Base-by-base conservation (phyloP, 2,329 filamentous ascomycete genomes). In the Fusarium incarnatum region DNA sequence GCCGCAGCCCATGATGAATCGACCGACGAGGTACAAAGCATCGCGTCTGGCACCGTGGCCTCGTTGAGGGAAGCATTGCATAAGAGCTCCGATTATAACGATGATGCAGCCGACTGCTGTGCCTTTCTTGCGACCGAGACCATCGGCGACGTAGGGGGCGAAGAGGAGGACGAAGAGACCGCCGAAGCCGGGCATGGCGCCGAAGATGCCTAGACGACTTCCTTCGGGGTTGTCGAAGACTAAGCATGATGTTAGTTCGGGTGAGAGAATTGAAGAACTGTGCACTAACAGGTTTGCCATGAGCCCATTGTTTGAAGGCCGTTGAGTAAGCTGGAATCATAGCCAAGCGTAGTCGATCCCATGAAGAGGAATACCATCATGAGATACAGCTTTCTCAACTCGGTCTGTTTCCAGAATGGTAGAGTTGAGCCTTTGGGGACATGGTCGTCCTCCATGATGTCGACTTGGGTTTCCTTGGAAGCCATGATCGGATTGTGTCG, bases 361-460 rank as follows among this genome's bases (percentile, higher is more conserved):
- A 75, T 42, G 37, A 75, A 75, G 7, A 75, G 60, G 20, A 75
- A 75, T 0, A 65, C 22, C 72, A 75, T 75, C 53, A 75, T 73
- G 7, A 57, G 37, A 37, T 75, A 75, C 3, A 75, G 22, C 48
- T 75, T 75, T 5, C 73, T 50, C 6, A 75, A 47, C 15, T 75
- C 68, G 0, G 68, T 64, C 37, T 75, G 72, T 49, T 73, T 71
- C 72, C 72, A 75, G 48, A 73, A 72, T 2, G 72, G 68, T 1
- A 75, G 22, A 0, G 59, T 20, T 27, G 68, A 71, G 18, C 72
- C 64, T 9, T 64, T 47, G 3, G 72, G 73, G 16, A 25, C 46
- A 20, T 65, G 52, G 6, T 32, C 18, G 3, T 62, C 60, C 27
- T 54, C 50, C 6, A 44, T 8, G 15, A 62, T 42, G 23, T 68